Evolutionary conservation across 2,329 filamentous ascomycete species (phyloP), one percentile per base, ranked within the genome.

Genomic region (Cordyceps pruinosa): DNA sequence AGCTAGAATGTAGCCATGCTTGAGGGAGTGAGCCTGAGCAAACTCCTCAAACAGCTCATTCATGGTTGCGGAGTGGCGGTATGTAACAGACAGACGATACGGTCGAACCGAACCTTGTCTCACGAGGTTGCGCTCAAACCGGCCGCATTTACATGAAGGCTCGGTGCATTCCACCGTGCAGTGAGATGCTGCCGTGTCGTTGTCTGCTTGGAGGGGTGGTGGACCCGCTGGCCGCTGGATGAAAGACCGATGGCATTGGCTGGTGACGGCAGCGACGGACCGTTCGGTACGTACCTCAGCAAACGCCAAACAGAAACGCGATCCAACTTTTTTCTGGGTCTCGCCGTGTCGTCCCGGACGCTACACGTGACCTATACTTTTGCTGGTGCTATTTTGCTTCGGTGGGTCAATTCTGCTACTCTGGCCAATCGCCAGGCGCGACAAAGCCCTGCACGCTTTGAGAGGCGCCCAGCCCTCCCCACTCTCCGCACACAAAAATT

Each of bases 31-130:
- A 39, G 89, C 89, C 58, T 81, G 74, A 56, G 82, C 83, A 69
- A 96, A 96, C 59, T 89, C 84, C 42, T 78, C 75, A 66, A 95
- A 88, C 52, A 94, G 75, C 53, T 78, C 74, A 67, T 92, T 85
- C 90, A 96, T 92, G 56, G 62, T 71, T 60, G 56, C 49, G 41
- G 34, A 6, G 10, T n/a, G n/a, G n/a, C n/a, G 6, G n/a, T 39
- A 12, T 48, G 19, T n/a, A 13, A 2, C 12, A 21, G 42, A 47
- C 6, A 21, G 42, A 47, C 6, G 34, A 13, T 6, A 10, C 6
- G 13, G 26, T 32, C 19, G 9, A 12, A 23, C 17, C 23, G 23
- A 19, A 28, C 17, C 3, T 35, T 4, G 13, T 13, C 8, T 45
- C 19, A 25, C 28, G 2, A 47, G 15, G 25, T 13, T n/a, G 15